These are phyloP conservation scores for Retiboletus fuscus DNA, from an alignment of 1,284 basidiomycete species.

Conservation along the genomic window DNA sequence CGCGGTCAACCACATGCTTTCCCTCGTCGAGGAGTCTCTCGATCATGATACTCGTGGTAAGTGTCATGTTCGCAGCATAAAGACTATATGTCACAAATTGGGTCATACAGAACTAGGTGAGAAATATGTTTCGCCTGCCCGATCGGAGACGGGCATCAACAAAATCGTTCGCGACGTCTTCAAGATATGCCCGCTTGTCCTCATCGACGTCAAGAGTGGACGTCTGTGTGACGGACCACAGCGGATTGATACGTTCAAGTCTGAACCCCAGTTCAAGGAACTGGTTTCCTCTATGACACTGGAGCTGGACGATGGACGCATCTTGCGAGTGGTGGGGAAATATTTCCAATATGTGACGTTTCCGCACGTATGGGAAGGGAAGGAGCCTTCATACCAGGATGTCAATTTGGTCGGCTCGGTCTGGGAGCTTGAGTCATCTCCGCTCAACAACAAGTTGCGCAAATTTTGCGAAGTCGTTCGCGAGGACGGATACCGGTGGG, in stretches of 20 bases:
- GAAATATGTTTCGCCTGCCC: slow-evolving; percentile 7
- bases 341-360: too few relatives aligned
- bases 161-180: not conserved
- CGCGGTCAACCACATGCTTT: not conserved
- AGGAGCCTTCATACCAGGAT: too few relatives aligned
- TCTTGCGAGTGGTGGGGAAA: too few relatives aligned
- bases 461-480: too few relatives aligned
- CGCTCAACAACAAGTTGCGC: too few relatives aligned
- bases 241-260: slow-evolving; percentile 23
- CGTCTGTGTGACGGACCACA: slow-evolving; percentile 12
- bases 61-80: not conserved
- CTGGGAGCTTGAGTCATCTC: too few relatives aligned
- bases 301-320: too few relatives aligned
- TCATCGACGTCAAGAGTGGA: too few relatives aligned
- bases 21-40: slow-evolving; percentile 8
- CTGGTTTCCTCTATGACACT: slow-evolving; percentile 20
- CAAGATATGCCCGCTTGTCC: too few relatives aligned
- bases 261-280: not conserved
- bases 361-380: too few relatives aligned
- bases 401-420: too few relatives aligned
- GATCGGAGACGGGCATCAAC: slow-evolving; percentile 6
- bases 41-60: slow-evolving; percentile 5
- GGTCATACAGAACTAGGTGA: not conserved
- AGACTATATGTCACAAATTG: too few relatives aligned
- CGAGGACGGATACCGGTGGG: slow-evolving; percentile 27